Evolutionary conservation across 2,329 filamentous ascomycete species (phyloP).

Genomic region (Allantophomopsis lycopodina): DNA sequence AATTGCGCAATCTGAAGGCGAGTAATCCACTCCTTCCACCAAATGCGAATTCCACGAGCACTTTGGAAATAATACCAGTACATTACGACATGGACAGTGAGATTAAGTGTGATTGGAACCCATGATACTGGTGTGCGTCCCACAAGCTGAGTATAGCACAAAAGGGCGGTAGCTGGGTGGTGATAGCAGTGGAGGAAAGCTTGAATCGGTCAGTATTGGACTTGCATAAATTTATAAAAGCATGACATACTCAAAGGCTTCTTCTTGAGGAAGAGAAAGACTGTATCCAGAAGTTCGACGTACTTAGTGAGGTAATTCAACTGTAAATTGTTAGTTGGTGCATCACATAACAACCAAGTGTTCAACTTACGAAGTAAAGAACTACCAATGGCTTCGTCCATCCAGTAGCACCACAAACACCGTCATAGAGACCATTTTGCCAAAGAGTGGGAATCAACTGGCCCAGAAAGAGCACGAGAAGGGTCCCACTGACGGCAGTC

Average conservation of each 20-base stretch:
- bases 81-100: slow-evolving; percentile 16
- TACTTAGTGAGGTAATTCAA: slow-evolving; percentile 16
- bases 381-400: slow-evolving; percentile 92
- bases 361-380: slow-evolving; percentile 74
- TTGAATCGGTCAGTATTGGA: slow-evolving; percentile 1
- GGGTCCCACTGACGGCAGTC: slow-evolving; percentile 9
- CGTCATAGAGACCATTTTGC: slow-evolving; percentile 66
- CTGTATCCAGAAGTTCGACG: slow-evolving; percentile 14
- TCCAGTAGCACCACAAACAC: slow-evolving; percentile 74
- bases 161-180: slow-evolving; percentile 14
- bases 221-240: neutral
- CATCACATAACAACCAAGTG: neutral
- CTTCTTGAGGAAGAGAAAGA: slow-evolving; percentile 16
- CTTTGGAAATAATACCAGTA: slow-evolving; percentile 19
- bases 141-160: slow-evolving; percentile 14
- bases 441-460: slow-evolving; percentile 12
- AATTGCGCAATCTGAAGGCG: slow-evolving; percentile 16
- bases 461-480: slow-evolving; percentile 12
- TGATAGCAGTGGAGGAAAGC: slow-evolving; percentile 17
- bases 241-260: slow-evolving; percentile 13
- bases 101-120: slow-evolving; percentile 16
- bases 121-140: slow-evolving; percentile 14
- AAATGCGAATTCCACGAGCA: slow-evolving; percentile 13
- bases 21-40: slow-evolving; percentile 17
- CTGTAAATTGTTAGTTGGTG: slow-evolving; percentile 5